Evolutionary conservation across 768 basidiomycete genomes (phyloP).

Genomic region (Leccinellum rugosiceps): DNA sequence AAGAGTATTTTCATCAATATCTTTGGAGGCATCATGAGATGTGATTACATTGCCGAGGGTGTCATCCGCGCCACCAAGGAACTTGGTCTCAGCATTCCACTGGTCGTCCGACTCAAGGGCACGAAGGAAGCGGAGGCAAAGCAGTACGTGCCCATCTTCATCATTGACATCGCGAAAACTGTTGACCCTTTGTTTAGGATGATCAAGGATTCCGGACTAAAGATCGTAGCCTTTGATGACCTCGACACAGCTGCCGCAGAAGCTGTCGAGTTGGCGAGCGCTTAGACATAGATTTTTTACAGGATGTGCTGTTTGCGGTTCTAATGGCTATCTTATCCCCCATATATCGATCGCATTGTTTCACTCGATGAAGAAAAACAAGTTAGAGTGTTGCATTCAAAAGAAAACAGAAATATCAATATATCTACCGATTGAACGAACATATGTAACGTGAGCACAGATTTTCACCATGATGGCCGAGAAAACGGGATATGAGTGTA

Average conservation of each 20-base stretch:
- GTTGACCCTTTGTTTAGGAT: constrained; percentile 52
- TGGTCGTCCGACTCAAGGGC: constrained; percentile 94
- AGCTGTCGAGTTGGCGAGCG: constrained; percentile 65
- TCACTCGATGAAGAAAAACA: constrained; percentile 4
- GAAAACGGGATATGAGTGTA: constrained; percentile 28
- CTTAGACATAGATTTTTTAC: constrained; percentile 35
- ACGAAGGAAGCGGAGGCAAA: constrained; percentile 97
- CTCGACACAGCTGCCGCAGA: constrained; percentile 88
- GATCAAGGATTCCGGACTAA: constrained; percentile 88
- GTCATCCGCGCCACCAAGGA: constrained; percentile 98
- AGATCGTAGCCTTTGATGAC: constrained; percentile 90
- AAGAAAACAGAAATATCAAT: constrained; percentile 28
- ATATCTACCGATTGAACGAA: constrained; percentile 29
- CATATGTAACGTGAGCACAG: constrained; percentile 17
- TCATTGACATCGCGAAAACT: neutral
- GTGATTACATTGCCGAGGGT: constrained; percentile 97
- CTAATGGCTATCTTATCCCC: constrained; percentile 9
- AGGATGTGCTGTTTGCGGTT: constrained; percentile 17
- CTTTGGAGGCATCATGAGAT: constrained; percentile 98
- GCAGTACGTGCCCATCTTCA: constrained; percentile 52
- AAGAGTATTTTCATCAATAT: constrained; percentile 99
- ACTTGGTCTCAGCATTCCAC: constrained; percentile 75
- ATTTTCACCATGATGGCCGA: constrained; percentile 31
- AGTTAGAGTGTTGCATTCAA: constrained; percentile 24
- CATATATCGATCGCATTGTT: neutral